A percentile compares a stretch with the other conserved stretches of the same genome.
Conservation (phyloP, 2,329 filamentous ascomycete species). For the Graphilbum ipis-grandicollis region DNA sequence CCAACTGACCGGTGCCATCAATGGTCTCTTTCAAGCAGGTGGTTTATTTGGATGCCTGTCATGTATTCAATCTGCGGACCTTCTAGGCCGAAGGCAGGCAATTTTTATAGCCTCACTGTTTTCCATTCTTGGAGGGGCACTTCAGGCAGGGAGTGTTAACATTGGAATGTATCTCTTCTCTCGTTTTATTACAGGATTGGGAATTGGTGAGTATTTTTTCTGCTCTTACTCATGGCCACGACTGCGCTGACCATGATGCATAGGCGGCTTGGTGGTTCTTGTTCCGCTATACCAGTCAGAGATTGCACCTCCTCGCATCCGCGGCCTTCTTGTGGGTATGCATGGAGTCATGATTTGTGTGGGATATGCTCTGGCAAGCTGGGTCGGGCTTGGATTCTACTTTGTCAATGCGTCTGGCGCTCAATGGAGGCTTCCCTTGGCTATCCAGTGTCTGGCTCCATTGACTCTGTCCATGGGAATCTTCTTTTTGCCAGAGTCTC, state of each 20-base stretch:
- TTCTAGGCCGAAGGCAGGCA: no score
- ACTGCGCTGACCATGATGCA: no score
- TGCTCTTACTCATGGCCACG: no score
- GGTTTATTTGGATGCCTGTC: conserved; percentile 3
- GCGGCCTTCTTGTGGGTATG: conserved; percentile 5
- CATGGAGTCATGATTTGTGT: conserved; percentile 16
- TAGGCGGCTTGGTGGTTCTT: conserved; percentile 13
- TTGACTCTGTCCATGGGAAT: conserved; percentile 8
- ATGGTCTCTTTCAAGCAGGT: conserved; percentile 1
- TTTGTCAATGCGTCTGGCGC: conserved; percentile 6
- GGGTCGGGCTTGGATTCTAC: conserved; percentile 3
- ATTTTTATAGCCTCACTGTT: no score
- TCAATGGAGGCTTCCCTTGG: conserved; percentile 19
- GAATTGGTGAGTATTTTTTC: no score
- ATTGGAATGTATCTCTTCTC: no score
- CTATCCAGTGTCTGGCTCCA: conserved; percentile 14
- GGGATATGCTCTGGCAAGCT: conserved; percentile 16
- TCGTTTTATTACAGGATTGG: no score
- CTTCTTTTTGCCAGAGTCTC: conserved; percentile 15
- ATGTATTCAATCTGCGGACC: no score
- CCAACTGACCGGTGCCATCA: conserved; percentile 1
- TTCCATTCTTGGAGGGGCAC: no score
- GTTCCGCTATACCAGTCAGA: conserved; percentile 12
- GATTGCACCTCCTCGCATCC: conserved; percentile 16
- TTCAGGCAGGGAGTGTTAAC: no score